phyloP scores from a whole-genome alignment of 352 stramenopile species.

The Globisporangium solare region DNA sequence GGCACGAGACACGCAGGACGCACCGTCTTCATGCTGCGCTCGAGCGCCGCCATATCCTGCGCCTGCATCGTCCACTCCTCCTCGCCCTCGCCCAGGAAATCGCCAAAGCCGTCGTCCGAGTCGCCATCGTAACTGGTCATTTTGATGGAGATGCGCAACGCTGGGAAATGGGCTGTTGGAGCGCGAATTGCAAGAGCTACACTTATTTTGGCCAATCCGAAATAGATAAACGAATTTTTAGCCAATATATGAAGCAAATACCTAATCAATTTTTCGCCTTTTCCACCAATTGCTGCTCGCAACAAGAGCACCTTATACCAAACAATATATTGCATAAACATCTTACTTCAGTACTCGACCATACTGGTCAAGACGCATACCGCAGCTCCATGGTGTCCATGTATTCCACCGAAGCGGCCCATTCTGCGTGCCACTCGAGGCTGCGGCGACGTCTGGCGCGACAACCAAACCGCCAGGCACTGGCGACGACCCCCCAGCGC shows the following conservation, averaged over 20 bases:
- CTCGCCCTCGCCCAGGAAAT: conserved; percentile 57
- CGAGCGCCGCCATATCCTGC: conserved; percentile 50
- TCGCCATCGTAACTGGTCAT: conserved; percentile 11
- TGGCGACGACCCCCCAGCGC: conserved; percentile 1
- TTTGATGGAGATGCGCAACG: background rate
- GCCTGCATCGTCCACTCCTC: conserved; percentile 34
- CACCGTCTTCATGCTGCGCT: conserved; percentile 60
- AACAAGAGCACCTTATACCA: background rate
- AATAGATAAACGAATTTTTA: background rate
- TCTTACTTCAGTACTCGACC: too few relatives aligned
- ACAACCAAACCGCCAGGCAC: conserved; percentile 3
- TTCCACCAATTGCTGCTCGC: background rate
- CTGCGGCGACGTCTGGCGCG: conserved; percentile 1
- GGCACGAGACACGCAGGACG: conserved; percentile 9
- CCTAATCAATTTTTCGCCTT: too few relatives aligned
- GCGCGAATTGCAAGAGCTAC: background rate
- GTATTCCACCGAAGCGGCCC: conserved; percentile 9
- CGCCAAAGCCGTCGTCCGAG: conserved; percentile 55
- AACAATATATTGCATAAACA: too few relatives aligned
- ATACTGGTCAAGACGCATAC: background rate
- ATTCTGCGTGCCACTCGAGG: conserved; percentile 9
- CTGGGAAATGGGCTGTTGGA: background rate
- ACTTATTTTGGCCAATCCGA: conserved; percentile 5
- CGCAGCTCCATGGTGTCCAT: conserved; percentile 6
- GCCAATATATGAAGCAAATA: background rate